phyloP scores from a whole-genome alignment of 768 basidiomycete genomes.

The Tulasnella sp. region DNA sequence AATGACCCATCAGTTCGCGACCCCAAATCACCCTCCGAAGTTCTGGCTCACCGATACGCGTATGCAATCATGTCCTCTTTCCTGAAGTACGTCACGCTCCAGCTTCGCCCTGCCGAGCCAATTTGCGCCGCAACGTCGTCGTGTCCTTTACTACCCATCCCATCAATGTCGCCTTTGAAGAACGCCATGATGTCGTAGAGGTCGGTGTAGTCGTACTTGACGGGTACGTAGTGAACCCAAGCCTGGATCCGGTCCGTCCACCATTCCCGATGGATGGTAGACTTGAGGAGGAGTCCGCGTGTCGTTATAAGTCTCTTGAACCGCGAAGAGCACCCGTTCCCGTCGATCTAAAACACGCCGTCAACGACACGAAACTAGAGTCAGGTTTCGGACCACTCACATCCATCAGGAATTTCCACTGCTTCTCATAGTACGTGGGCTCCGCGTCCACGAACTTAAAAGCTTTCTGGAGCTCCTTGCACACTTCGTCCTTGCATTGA shows the following conservation, averaged over 20 bases:
- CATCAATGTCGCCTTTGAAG: constrained; percentile 52
- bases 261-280: constrained; percentile 49
- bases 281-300: constrained; percentile 24
- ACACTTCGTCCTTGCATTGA: constrained; percentile 19
- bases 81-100: constrained; percentile 49
- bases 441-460: constrained; percentile 19
- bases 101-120: constrained; percentile 42
- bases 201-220: constrained; percentile 50
- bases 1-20: neutral
- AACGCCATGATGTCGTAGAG: constrained; percentile 61
- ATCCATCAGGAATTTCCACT: constrained; percentile 24
- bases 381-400: constrained; percentile 17
- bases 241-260: constrained; percentile 40
- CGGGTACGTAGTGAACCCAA: constrained; percentile 67
- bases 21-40: neutral
- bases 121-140: constrained; percentile 49
- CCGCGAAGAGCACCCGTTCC: constrained; percentile 28
- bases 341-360: constrained; percentile 18
- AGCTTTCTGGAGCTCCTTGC: constrained; percentile 18
- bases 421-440: neutral
- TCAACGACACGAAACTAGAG: neutral
- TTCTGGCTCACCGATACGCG: constrained; percentile 38
- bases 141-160: constrained; percentile 47
- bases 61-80: constrained; percentile 50
- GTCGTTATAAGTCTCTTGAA: constrained; percentile 28